Conservation (phyloP, 805 yeast genomes). For the Myxozyma vanderwaltii region DNA sequence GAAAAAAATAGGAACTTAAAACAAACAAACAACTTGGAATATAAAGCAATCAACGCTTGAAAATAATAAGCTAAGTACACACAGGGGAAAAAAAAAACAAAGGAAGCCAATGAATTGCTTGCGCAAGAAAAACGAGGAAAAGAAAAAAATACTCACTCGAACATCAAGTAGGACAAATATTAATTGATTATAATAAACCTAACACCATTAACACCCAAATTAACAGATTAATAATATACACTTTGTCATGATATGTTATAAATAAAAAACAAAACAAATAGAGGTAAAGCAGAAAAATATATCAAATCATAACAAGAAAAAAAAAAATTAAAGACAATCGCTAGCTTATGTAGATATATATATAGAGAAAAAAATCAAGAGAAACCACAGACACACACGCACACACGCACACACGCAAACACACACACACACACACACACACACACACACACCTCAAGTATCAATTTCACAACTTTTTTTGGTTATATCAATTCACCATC, state of each 20-base stretch:
- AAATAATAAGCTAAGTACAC: too few species aligned
- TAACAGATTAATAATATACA: constrained; percentile 4
- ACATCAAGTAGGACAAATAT: neutral
- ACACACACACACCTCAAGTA: too few species aligned
- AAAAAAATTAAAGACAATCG: neutral
- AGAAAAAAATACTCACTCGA: neutral
- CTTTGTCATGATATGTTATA: neutral
- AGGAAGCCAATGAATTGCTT: neutral
- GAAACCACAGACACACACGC: too few species aligned
- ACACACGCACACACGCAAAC: too few species aligned
- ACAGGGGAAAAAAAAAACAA: neutral
- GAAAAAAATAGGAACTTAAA: too few species aligned
- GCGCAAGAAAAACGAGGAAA: neutral
- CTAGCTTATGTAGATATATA: too few species aligned
- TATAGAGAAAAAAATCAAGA: too few species aligned
- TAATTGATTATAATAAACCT: constrained; percentile 6
- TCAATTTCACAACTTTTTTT: neutral
- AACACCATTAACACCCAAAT: constrained; percentile 30
- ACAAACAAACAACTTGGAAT: too few species aligned
- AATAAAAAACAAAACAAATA: neutral
- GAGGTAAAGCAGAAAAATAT: neutral
- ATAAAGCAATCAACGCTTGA: too few species aligned
- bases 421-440: too few species aligned
- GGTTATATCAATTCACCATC: neutral
- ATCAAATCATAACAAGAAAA: neutral